phyloP scores from a whole-genome alignment of 768 basidiomycete genomes.

The Tulasnella sp. region DNA sequence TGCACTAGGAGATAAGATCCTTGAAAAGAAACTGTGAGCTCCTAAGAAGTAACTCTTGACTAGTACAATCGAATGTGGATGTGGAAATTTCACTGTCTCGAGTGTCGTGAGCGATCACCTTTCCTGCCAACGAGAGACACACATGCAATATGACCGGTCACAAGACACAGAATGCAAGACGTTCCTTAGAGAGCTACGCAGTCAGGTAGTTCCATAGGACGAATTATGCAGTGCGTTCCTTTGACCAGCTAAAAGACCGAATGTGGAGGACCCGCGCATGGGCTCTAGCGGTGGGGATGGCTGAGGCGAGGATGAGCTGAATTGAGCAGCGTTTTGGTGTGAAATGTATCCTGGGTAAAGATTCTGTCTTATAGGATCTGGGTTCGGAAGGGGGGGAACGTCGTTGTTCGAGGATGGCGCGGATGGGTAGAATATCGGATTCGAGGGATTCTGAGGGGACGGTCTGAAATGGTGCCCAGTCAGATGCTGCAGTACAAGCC shows the following conservation, averaged over 20 bases:
- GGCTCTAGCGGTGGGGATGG: background rate
- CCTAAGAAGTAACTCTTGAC: too few species aligned
- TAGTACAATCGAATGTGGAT: too few species aligned
- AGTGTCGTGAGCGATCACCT: too few species aligned
- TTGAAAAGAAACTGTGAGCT: background rate
- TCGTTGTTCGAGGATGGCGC: background rate
- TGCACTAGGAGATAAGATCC: conserved; percentile 28
- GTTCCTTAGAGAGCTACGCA: too few species aligned
- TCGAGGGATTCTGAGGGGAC: background rate
- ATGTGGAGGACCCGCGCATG: background rate
- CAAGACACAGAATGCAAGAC: too few species aligned
- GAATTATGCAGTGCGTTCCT: background rate
- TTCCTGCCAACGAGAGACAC: too few species aligned
- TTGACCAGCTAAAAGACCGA: background rate
- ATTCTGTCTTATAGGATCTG: background rate
- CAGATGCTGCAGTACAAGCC: background rate
- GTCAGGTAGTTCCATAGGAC: background rate
- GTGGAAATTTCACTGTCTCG: too few species aligned
- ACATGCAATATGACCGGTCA: too few species aligned
- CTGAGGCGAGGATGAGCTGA: background rate
- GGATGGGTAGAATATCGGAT: background rate
- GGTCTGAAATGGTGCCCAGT: background rate
- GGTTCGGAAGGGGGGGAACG: background rate
- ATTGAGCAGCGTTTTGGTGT: background rate
- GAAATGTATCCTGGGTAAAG: background rate